Evolutionary conservation across 176 grass and related monocot genomes (phyloP).

Genomic region (barley (Hordeum vulgare)): DNA sequence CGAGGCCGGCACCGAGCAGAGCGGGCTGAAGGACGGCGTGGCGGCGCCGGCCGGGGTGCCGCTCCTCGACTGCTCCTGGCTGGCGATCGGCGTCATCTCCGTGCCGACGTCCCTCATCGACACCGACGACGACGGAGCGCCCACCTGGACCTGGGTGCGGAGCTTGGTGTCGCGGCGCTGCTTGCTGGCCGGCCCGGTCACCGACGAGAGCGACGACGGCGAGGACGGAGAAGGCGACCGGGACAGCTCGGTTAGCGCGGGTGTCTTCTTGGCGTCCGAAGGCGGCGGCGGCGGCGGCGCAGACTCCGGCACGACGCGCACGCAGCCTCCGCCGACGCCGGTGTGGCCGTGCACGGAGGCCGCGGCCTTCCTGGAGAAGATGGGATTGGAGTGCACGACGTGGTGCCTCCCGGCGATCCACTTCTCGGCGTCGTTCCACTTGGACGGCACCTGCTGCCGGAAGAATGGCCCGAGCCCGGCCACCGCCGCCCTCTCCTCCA

Average conservation of each 20-base stretch:
- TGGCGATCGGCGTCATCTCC: slow-evolving; percentile 86
- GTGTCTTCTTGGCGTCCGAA: background rate
- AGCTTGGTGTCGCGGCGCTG: slow-evolving; percentile 28
- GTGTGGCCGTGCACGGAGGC: background rate
- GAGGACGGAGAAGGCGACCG: background rate
- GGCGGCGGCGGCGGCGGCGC: background rate
- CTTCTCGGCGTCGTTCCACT: slow-evolving; percentile 99
- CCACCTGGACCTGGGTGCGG: background rate
- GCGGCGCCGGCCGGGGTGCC: slow-evolving; percentile 64
- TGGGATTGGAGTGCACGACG: slow-evolving; percentile 71
- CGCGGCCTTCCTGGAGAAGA: slow-evolving; percentile 50
- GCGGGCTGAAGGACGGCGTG: slow-evolving; percentile 65
- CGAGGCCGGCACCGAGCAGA: slow-evolving; percentile 59
- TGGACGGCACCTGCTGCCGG: slow-evolving; percentile 67
- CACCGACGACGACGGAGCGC: slow-evolving; percentile 43
- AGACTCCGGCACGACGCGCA: slow-evolving; percentile 37
- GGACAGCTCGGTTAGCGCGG: slow-evolving; percentile 20
- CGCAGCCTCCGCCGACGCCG: background rate
- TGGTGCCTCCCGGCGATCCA: slow-evolving; percentile 83
- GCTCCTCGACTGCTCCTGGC: slow-evolving; percentile 81
- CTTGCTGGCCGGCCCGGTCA: slow-evolving; percentile 3
- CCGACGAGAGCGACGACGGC: slow-evolving; percentile 20
- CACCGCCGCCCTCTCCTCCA: slow-evolving; percentile 33
- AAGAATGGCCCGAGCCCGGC: slow-evolving; percentile 41
- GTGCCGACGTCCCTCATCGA: slow-evolving; percentile 88